Evolutionary conservation across 345 rosid genomes (phyloP), one percentile per base, ranked within the genome.

Genomic region (Linum usitatissimum): DNA sequence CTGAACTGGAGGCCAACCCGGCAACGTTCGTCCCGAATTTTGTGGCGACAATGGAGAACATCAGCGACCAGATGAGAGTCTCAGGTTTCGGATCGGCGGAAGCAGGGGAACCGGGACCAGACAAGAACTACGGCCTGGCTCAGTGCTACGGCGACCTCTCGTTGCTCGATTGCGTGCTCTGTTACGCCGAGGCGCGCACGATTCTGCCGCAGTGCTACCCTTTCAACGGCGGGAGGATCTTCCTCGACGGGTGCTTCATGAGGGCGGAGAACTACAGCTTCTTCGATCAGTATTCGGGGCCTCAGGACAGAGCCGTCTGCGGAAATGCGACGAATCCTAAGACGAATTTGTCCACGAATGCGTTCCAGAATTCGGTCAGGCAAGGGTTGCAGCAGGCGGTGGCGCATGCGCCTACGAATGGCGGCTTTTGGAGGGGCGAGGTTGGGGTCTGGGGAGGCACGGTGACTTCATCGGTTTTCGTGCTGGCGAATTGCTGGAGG

Each of bases 171-270:
- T 92, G 98, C 67, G 93, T 84, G 7, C 69, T 92, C 64, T 92
- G 98, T 60, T 92, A 87, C 62, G 95, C 98, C 0, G 93, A 87
- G 80, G 98, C 91, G 9, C 81, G 97, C 0, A 85, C 95, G 9
- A 49, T 83, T 48, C 93, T 92, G 57, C 98, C 98, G 0, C 83
- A 89, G 63, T 92, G 98, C 77, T 92, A 83, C 68, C 98, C 98
- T 31, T 5, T 61, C 70, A 89, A 80, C 28, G 85, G 91, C 0
- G 98, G 97, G 6, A 69, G 90, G 58, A 81, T 92, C 73, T 92
- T 57, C 61, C 95, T 89, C 9, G 97, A 92, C 3, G 98, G 98
- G 1, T 92, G 98, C 76, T 92, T 92, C 82, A 87, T 92, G 98
- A 79, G 98, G 73, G 67, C 87, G 1, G 83, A 77, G 81, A 92